Base-by-base conservation (phyloP, 192 early-diverging fungal genomes). In the Dissophora ornata region DNA sequence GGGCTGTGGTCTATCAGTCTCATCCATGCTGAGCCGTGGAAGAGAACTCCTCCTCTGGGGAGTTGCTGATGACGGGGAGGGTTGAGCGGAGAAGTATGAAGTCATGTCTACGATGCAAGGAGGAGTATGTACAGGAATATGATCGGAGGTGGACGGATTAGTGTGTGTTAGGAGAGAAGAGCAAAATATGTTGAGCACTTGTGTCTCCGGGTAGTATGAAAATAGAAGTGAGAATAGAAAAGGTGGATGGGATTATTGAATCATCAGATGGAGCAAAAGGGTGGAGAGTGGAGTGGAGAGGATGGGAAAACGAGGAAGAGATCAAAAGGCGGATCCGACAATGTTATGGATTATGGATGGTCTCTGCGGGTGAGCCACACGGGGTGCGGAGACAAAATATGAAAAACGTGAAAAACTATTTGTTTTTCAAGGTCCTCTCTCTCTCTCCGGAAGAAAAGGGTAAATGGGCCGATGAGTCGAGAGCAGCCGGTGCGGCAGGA, bases 11-110 rank as follows among this genome's bases (percentile, higher is more conserved):
- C 63, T 33, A 36, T 77, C 73, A 15, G 51, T 22, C 15, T 62
- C 65, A 42, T 77, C 71, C 49, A 65, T 48, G 52, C 64, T 61
- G 32, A 77, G 52, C n/a, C 52, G 21, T 33, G 73, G 73, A 16
- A 77, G 73, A 8, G 73, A 77, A 45, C 26, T 67, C 46, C 73
- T 66, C 51, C 73, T 54, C 52, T 77, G 73, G 26, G 56, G 15
- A 3, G 63, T 18, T 7, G 65, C 24, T 41, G 54, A 4, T 55
- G 63, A 51, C 18, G 41, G 54, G 10, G 71, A 36, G 30, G 44
- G 47, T 49, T 75, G 71, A 42, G 71, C 42, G 22, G 71, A 57
- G 65, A 77, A 77, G 59, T 77, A 77, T 67, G 73, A 77, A 44
- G 73, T 60, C 73, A 77, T 77, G 51, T 51, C 36, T 50, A 45